These are phyloP conservation scores for Cyberlindnera meyerae DNA, from an alignment of 805 yeast species.

Conservation along the genomic window DNA sequence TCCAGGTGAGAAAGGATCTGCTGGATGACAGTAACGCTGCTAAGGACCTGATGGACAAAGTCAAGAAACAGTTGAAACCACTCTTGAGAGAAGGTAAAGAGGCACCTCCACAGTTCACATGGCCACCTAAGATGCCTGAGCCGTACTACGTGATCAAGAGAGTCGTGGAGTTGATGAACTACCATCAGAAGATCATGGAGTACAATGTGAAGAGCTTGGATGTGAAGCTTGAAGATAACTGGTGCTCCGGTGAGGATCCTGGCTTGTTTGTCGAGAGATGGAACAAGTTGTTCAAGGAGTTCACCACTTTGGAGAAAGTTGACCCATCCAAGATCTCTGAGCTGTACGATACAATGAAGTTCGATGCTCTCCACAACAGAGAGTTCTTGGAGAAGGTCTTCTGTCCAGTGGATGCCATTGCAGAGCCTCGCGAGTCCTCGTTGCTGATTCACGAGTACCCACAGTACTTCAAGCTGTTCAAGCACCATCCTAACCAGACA, in stretches of 20 bases:
- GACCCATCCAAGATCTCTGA: constrained; percentile 97
- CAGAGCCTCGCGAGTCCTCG: constrained; percentile 26
- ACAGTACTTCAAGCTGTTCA: constrained; percentile 25
- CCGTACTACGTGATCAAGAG: constrained; percentile 91
- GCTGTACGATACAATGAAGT: constrained; percentile 96
- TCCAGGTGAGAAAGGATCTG: constrained; percentile 81
- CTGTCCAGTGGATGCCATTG: constrained; percentile 49
- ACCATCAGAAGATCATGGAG: constrained; percentile 79
- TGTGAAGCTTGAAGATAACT: constrained; percentile 59
- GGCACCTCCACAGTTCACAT: constrained; percentile 95
- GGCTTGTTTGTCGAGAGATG: constrained; percentile 87
- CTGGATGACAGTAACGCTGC: constrained; percentile 98
- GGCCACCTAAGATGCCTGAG: constrained; percentile 99
- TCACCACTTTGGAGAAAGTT: constrained; percentile 87
- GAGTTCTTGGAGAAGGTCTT: constrained; percentile 82
- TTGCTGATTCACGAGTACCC: constrained; percentile 27
- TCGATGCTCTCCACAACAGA: constrained; percentile 94
- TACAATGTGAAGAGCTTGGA: constrained; percentile 60
- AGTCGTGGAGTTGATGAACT: constrained; percentile 93
- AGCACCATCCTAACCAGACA: constrained; percentile 12
- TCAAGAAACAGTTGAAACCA: constrained; percentile 93
- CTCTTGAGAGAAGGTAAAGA: constrained; percentile 90
- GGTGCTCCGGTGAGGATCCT: constrained; percentile 99
- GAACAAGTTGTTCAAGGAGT: constrained; percentile 94
- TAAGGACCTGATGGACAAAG: constrained; percentile 95